Evolutionary conservation across 495 filamentous ascomycete species (phyloP), one percentile per base, ranked within the genome.

Genomic region (Xylaria castorea): DNA sequence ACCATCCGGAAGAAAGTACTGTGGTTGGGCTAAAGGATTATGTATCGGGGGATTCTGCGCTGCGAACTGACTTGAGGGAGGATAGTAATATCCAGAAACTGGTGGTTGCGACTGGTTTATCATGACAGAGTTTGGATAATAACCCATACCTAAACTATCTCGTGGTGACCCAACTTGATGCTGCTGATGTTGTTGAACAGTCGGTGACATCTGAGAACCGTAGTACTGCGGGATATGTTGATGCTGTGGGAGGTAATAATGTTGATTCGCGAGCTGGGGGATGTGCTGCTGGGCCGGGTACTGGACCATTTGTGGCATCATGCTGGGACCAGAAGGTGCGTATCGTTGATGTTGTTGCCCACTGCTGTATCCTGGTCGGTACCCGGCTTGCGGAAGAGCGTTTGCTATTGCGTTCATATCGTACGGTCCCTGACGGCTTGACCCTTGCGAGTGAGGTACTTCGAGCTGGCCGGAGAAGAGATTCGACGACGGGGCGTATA

Each of bases 231-330:
- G 77, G 70, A 83, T 77, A 38, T 81, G 82, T 38, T 73, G 70
- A 55, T 82, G 79, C 63, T 87, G 86, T 51, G 79, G 72, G 22
- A 83, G 48, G 68, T 85, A 87, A 66, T 81, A 85, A 16, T 78
- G 80, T 70, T 83, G 81, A 48, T 63, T 78, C 46, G 76, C 79
- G 34, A 79, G 74, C 61, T 79, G 77, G 25, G 70, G 70, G 66
- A 83, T 81, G 36, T 76, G 76, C 46, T 80, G 60, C 36, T 81
- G 83, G 8, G 76, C 74, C 32, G 76, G 78, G 62, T 80, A 87
- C 64, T 87, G 88, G n/a, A 81, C 71, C 48, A 82, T 82, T 66
- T 85, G 83, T 65, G 82, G 82, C 42, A 84, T 80, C 57, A 85
- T 78, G 36, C 73, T 75, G 27, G 86, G 77, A 32, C 83, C 78